phyloP scores from a whole-genome alignment of 1,139 yeast species.

The Kodamaea plutei region DNA sequence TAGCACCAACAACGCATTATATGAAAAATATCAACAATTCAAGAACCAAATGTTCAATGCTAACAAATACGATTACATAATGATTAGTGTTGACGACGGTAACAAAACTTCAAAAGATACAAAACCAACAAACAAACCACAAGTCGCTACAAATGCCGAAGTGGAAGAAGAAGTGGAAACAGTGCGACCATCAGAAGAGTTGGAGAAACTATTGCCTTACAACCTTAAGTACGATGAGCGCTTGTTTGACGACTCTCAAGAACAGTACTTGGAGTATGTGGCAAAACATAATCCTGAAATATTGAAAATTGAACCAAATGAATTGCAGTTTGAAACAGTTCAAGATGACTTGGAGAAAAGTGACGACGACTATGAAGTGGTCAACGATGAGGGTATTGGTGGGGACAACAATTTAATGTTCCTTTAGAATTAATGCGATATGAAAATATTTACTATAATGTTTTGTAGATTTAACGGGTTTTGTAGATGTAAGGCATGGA shows the following conservation, averaged over 20 bases:
- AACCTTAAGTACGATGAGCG: conserved; percentile 25
- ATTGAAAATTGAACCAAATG: conserved; percentile 5
- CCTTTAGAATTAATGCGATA: too few relatives aligned
- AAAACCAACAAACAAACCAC: conserved; percentile 2
- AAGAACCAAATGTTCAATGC: conserved; percentile 21
- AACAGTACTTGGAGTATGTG: conserved; percentile 15
- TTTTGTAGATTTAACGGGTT: too few relatives aligned
- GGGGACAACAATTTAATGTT: conserved; percentile 16
- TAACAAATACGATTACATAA: conserved; percentile 29
- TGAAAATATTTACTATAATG: too few relatives aligned
- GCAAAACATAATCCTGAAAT: conserved; percentile 7
- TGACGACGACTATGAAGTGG: too few relatives aligned
- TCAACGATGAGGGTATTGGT: conserved; percentile 16
- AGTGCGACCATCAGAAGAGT: conserved; percentile 19
- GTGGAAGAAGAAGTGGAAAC: conserved; percentile 13
- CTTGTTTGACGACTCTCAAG: conserved; percentile 24
- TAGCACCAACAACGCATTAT: conserved; percentile 9
- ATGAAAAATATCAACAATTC: conserved; percentile 20
- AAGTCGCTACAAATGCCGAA: conserved; percentile 4
- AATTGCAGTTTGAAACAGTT: conserved; percentile 1
- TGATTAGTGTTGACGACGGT: conserved; percentile 21
- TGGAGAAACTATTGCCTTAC: conserved; percentile 26
- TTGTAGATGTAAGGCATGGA: too few relatives aligned
- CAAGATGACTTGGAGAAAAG: conserved; percentile 3
- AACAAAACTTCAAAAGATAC: conserved; percentile 9